phyloP scores from a whole-genome alignment of 495 filamentous ascomycete genomes.

The Opeltia flavorubescens region DNA sequence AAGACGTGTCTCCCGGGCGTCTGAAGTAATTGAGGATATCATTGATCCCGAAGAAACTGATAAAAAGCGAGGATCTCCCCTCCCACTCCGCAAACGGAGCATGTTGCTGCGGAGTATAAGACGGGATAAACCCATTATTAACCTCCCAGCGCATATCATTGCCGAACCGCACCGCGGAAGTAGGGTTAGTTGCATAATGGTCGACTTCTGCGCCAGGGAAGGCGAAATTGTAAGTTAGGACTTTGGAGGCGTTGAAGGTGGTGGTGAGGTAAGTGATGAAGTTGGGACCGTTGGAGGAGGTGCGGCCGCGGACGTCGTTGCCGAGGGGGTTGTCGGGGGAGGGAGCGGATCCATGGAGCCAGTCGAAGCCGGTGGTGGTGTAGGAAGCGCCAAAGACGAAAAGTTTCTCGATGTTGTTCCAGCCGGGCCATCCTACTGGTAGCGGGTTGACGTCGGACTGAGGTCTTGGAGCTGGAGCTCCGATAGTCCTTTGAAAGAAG shows the following conservation, averaged over 20 bases:
- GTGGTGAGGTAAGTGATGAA: slow-evolving; percentile 58
- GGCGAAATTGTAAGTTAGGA: slow-evolving; percentile 56
- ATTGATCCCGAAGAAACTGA: slow-evolving; percentile 10
- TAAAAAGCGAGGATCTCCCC: slow-evolving; percentile 2
- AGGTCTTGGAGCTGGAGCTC: background rate
- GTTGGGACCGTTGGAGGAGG: slow-evolving; percentile 40
- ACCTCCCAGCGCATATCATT: background rate
- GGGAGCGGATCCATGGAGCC: slow-evolving; percentile 36
- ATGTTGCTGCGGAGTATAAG: background rate
- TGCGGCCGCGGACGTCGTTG: slow-evolving; percentile 40
- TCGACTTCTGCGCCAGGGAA: slow-evolving; percentile 54
- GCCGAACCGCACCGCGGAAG: slow-evolving; percentile 31
- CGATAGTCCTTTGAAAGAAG: background rate
- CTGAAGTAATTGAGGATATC: slow-evolving; percentile 1
- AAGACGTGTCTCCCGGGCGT: background rate
- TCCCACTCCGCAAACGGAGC: background rate
- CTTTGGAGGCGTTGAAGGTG: slow-evolving; percentile 42
- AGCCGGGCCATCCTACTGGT: slow-evolving; percentile 4
- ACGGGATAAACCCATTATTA: background rate
- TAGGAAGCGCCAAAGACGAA: slow-evolving; percentile 37
- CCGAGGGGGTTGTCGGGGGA: slow-evolving; percentile 51
- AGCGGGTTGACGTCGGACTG: background rate
- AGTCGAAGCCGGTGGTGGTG: slow-evolving; percentile 50
- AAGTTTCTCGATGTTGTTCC: slow-evolving; percentile 3
- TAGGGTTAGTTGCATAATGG: no score